phyloP scores from a whole-genome alignment of 495 filamentous ascomycete species.

The Lophium mytilinum region DNA sequence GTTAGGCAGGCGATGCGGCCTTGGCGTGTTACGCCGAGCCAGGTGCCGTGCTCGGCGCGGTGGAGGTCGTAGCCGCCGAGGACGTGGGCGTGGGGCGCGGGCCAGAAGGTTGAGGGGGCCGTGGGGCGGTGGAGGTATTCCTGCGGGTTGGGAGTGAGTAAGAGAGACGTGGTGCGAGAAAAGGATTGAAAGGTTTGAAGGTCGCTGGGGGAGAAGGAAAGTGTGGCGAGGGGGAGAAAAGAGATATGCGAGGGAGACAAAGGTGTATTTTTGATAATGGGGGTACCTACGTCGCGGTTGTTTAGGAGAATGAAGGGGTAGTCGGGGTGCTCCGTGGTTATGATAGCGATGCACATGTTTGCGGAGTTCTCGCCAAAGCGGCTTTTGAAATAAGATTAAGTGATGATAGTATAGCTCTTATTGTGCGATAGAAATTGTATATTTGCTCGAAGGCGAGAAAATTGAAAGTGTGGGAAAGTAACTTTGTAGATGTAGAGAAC shows the following conservation, averaged over 20 bases:
- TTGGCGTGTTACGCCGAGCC: slow-evolving; percentile 80
- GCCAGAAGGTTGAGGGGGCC: slow-evolving; percentile 77
- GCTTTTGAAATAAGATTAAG: background rate
- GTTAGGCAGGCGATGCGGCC: slow-evolving; percentile 87
- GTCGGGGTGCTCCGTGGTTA: slow-evolving; percentile 82
- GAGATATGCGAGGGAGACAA: no score
- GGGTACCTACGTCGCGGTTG: slow-evolving; percentile 71
- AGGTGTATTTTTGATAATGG: background rate
- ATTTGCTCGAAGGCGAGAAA: background rate
- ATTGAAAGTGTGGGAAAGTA: background rate
- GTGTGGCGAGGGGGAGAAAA: background rate
- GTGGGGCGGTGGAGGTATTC: slow-evolving; percentile 90
- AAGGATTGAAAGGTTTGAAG: no score
- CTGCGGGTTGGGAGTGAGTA: slow-evolving; percentile 30
- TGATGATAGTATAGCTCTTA: background rate
- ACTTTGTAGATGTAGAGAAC: background rate
- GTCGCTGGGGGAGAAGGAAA: no score
- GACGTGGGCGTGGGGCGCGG: slow-evolving; percentile 48
- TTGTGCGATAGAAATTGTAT: background rate
- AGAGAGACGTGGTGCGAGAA: no score
- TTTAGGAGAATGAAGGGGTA: slow-evolving; percentile 86
- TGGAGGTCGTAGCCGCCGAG: slow-evolving; percentile 64
- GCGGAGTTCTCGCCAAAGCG: background rate
- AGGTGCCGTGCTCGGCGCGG: slow-evolving; percentile 67
- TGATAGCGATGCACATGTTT: slow-evolving; percentile 84